These are phyloP conservation scores for Penicillium manginii DNA, from an alignment of 495 filamentous ascomycete genomes.

Conservation along the genomic window DNA sequence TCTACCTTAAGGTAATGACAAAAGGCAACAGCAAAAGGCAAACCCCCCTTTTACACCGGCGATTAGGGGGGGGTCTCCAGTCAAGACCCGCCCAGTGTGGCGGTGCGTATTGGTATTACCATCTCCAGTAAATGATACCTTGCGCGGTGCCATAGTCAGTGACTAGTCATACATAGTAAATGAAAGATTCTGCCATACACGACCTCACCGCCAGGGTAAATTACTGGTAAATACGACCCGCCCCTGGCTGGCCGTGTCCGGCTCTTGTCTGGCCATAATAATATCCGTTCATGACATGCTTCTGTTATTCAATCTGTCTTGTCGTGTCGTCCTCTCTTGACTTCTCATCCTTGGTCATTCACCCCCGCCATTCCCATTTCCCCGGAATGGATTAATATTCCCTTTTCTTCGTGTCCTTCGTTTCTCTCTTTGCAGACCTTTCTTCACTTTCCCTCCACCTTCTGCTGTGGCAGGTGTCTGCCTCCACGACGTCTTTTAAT, in stretches of 20 bases:
- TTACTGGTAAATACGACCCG: constrained; percentile 13
- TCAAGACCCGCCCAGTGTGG: constrained; percentile 28
- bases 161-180: background rate
- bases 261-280: constrained; percentile 32
- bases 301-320: constrained; percentile 20
- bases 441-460: constrained; percentile 2
- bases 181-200: constrained; percentile 8
- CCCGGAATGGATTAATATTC: constrained; percentile 30
- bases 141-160: too few species aligned
- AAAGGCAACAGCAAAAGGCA: background rate
- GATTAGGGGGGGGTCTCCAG: constrained; percentile 23
- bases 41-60: constrained; percentile 29
- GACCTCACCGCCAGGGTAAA: constrained; percentile 24
- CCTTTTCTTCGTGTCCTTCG: constrained; percentile 18
- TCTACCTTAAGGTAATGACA: too few species aligned
- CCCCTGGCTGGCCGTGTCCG: constrained; percentile 18
- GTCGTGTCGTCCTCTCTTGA: background rate
- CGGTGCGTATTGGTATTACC: constrained; percentile 33
- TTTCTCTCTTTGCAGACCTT: constrained; percentile 15
- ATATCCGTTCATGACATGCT: constrained; percentile 28
- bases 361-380: background rate
- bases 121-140: background rate
- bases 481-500: constrained; percentile 12
- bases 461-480: constrained; percentile 10
- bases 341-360: constrained; percentile 12